Percentiles rank a stretch among this genome's conserved stretches.
Conservation (phyloP, 208 protist species). For the Tritrichomonas musculus region DNA sequence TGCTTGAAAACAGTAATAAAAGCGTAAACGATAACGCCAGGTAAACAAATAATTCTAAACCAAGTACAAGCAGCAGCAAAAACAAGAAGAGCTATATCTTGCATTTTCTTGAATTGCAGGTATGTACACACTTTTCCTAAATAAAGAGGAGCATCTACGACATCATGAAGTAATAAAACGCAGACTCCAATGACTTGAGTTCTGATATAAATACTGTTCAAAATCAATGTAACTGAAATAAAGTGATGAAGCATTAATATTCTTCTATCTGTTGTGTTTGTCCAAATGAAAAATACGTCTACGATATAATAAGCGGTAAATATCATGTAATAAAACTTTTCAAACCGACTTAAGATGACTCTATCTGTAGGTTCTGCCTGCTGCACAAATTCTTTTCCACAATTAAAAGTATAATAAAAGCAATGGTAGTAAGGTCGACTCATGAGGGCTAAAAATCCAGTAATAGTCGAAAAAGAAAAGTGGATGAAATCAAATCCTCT, state of each 20-base stretch:
- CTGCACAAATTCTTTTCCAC: neutral
- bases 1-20: too few species aligned
- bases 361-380: neutral
- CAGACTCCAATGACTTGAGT: neutral
- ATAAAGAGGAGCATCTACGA: constrained; percentile 15
- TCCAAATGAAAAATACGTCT: neutral
- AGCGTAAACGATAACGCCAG: too few species aligned
- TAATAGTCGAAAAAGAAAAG: neutral
- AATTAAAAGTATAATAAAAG: neutral
- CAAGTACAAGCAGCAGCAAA: neutral
- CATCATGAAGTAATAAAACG: neutral
- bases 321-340: neutral
- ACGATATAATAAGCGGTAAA: neutral
- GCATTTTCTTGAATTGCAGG: neutral
- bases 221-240: neutral
- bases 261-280: neutral
- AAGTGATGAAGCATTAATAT: neutral
- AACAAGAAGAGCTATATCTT: neutral
- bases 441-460: neutral
- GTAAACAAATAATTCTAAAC: neutral
- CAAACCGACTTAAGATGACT: neutral
- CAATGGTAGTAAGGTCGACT: neutral
- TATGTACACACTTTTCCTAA: neutral
- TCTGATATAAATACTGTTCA: neutral
- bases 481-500: neutral